A percentile compares a stretch with the other conserved stretches of the same genome.
Conservation (phyloP, 345 rosid species). For the Brassica cretica region DNA sequence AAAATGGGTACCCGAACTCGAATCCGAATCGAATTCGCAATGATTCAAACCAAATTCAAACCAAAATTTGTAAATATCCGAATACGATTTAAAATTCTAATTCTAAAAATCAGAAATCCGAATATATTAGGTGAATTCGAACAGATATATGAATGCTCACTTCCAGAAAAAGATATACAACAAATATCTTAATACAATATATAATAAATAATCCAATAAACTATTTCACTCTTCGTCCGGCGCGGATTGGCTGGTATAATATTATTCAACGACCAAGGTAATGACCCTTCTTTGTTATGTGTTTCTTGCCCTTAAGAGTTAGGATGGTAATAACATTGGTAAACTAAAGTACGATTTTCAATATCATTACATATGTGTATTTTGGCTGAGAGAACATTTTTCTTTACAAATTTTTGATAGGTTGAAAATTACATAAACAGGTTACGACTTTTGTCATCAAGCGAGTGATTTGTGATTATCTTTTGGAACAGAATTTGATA, state of each 20-base stretch:
- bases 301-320: conserved; percentile 7
- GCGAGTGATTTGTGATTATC: background rate
- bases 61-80: background rate
- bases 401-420: background rate
- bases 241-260: background rate
- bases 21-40: background rate
- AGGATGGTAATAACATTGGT: background rate
- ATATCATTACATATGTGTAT: background rate
- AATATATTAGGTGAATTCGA: background rate
- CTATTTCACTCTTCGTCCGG: too few relatives aligned
- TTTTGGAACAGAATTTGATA: background rate
- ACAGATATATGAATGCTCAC: background rate
- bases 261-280: conserved; percentile 11
- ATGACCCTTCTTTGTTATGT: conserved; percentile 20
- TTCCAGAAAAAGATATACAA: background rate
- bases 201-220: too few relatives aligned
- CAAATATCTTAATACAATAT: background rate
- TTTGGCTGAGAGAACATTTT: background rate
- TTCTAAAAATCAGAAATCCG: background rate
- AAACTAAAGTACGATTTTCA: background rate
- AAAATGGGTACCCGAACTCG: background rate
- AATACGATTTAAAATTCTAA: too few relatives aligned
- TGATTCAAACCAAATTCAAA: background rate
- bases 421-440: background rate
- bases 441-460: background rate